These are phyloP conservation scores for Setomelanomma holmii DNA, from an alignment of 2,329 filamentous ascomycete species.

Conservation along the genomic window DNA sequence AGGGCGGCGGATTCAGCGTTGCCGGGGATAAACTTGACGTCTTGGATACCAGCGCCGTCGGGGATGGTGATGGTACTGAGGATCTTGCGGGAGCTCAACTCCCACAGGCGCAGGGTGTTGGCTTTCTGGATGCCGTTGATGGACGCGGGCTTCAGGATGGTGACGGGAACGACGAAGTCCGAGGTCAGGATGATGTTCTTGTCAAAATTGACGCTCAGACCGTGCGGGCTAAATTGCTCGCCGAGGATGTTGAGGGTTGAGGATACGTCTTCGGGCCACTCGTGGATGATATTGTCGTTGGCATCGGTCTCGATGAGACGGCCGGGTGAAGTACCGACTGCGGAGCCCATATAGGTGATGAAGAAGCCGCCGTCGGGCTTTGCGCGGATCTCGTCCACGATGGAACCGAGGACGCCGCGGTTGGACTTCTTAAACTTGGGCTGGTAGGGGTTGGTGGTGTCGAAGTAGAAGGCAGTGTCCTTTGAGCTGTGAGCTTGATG, in stretches of 20 bases:
- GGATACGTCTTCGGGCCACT: slow-evolving; percentile 66
- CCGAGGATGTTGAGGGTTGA: slow-evolving; percentile 64
- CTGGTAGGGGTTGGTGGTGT: slow-evolving; percentile 64
- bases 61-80: slow-evolving; percentile 68
- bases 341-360: slow-evolving; percentile 68
- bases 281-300: slow-evolving; percentile 66
- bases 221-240: slow-evolving; percentile 69
- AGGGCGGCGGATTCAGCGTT: slow-evolving; percentile 65
- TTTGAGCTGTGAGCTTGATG: slow-evolving; percentile 31
- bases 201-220: slow-evolving; percentile 64
- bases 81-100: slow-evolving; percentile 61
- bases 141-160: slow-evolving; percentile 63
- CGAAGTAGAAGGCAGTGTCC: slow-evolving; percentile 69
- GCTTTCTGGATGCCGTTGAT: slow-evolving; percentile 61
- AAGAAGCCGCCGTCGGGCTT: slow-evolving; percentile 69
- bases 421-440: slow-evolving; percentile 68
- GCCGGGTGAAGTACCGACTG: slow-evolving; percentile 64
- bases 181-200: slow-evolving; percentile 66
- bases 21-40: slow-evolving; percentile 70
- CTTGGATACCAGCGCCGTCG: slow-evolving; percentile 65
- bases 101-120: slow-evolving; percentile 67
- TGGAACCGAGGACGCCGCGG: slow-evolving; percentile 64
- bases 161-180: slow-evolving; percentile 68
- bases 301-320: slow-evolving; percentile 68
- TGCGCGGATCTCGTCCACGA: slow-evolving; percentile 68